A percentile compares a stretch with the other conserved stretches of the same genome.
Conservation (phyloP, 768 basidiomycete genomes). For the Russula emetica region DNA sequence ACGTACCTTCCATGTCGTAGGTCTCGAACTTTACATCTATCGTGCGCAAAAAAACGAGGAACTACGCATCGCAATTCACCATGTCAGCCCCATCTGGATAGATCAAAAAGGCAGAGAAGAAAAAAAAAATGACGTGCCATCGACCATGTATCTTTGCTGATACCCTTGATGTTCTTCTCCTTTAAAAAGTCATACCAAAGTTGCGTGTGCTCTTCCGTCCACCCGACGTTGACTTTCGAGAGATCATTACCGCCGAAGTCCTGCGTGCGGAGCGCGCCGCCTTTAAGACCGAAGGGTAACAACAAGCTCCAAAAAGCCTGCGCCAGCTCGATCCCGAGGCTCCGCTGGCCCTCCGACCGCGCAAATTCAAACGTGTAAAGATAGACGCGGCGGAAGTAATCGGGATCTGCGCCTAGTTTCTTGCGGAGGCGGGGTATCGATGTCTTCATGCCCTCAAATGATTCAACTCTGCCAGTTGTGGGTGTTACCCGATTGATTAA, state of each 20-base stretch:
- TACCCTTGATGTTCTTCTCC: slow-evolving; percentile 62
- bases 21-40: slow-evolving; percentile 68
- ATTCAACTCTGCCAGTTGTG: slow-evolving; percentile 52
- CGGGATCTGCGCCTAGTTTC: slow-evolving; percentile 58
- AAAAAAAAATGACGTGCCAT: slow-evolving; percentile 54
- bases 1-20: slow-evolving; percentile 70
- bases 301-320: slow-evolving; percentile 76
- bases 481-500: not conserved
- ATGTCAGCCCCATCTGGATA: not conserved
- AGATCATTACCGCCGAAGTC: slow-evolving; percentile 45
- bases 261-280: slow-evolving; percentile 50
- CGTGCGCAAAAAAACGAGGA: slow-evolving; percentile 71
- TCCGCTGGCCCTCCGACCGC: slow-evolving; percentile 69
- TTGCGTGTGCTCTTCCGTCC: slow-evolving; percentile 55
- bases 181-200: slow-evolving; percentile 80
- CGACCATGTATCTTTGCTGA: slow-evolving; percentile 85
- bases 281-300: slow-evolving; percentile 63
- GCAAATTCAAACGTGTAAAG: slow-evolving; percentile 78
- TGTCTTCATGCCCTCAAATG: slow-evolving; percentile 55
- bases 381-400: slow-evolving; percentile 77
- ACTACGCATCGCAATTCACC: slow-evolving; percentile 41
- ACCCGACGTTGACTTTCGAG: slow-evolving; percentile 45
- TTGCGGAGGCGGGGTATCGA: slow-evolving; percentile 51
- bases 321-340: slow-evolving; percentile 67
- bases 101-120: not conserved